phyloP scores from a whole-genome alignment of 129 eudicot genomes.

The Arctium lappa region DNA sequence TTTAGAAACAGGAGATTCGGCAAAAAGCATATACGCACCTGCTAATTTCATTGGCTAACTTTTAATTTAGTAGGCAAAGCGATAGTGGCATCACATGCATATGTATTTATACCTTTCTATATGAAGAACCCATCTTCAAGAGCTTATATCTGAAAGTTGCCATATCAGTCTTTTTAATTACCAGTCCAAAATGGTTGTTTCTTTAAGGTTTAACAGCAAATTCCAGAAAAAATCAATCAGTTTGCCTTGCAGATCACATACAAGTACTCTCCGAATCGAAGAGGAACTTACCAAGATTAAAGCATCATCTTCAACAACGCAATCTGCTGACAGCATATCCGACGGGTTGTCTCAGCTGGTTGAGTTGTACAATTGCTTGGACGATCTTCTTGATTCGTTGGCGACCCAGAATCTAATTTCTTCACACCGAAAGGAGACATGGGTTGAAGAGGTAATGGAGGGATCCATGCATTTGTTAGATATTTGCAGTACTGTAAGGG shows the following conservation, averaged over 20 bases:
- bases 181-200: slow-evolving; percentile 19
- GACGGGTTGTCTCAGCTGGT: slow-evolving; percentile 25
- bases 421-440: slow-evolving; percentile 18
- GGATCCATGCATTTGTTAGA: slow-evolving; percentile 23
- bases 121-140: neutral
- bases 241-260: slow-evolving; percentile 40
- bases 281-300: slow-evolving; percentile 30
- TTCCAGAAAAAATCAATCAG: slow-evolving; percentile 30
- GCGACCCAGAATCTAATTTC: slow-evolving; percentile 30
- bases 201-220: slow-evolving; percentile 8
- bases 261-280: slow-evolving; percentile 18
- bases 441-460: slow-evolving; percentile 28
- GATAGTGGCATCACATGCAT: neutral
- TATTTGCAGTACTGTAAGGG: slow-evolving; percentile 22
- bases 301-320: neutral
- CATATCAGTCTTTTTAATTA: neutral
- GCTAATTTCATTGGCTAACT: neutral
- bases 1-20: neutral
- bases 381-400: slow-evolving; percentile 29
- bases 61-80: neutral
- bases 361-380: slow-evolving; percentile 26
- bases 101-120: neutral
- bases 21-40: neutral
- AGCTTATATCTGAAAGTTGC: neutral
- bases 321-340: slow-evolving; percentile 12